Percentiles rank a stretch among this genome's conserved stretches.
Conservation (phyloP, 163 green algal genomes). For the Chloromonas sp. region DNA sequence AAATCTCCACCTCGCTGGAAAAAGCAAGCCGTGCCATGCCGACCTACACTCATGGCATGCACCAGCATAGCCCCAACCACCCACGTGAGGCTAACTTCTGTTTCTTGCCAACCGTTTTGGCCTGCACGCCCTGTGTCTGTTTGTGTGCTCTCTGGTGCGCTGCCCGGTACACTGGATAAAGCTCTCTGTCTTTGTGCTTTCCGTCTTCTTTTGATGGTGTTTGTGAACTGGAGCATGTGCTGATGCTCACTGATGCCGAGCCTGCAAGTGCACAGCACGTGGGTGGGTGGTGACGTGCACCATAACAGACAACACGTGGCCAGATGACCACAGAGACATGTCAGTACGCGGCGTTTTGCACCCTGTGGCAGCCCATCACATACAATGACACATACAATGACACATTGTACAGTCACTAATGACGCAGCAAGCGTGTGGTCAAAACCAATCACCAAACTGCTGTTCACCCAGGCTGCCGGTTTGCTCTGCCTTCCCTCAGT, state of each 20-base stretch:
- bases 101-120: neutral
- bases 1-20: no score
- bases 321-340: no score
- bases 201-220: constrained; percentile 21
- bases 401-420: no score
- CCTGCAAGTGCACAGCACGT: neutral
- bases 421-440: no score
- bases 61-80: neutral
- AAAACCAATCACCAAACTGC: no score
- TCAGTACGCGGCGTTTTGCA: no score
- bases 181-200: neutral
- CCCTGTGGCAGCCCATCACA: no score
- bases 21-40: neutral
- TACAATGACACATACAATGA: no score
- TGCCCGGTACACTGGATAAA: neutral
- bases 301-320: no score
- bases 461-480: no score
- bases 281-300: no score
- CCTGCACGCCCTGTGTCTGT: neutral
- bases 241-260: constrained; percentile 41
- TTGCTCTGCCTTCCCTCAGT: no score
- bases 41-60: neutral
- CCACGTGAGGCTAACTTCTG: neutral
- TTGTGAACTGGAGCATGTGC: constrained; percentile 36
- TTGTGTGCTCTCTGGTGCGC: neutral